These are phyloP conservation scores for Ceratobasidium sp. DNA, from an alignment of 1,284 basidiomycete genomes.

Conservation along the genomic window DNA sequence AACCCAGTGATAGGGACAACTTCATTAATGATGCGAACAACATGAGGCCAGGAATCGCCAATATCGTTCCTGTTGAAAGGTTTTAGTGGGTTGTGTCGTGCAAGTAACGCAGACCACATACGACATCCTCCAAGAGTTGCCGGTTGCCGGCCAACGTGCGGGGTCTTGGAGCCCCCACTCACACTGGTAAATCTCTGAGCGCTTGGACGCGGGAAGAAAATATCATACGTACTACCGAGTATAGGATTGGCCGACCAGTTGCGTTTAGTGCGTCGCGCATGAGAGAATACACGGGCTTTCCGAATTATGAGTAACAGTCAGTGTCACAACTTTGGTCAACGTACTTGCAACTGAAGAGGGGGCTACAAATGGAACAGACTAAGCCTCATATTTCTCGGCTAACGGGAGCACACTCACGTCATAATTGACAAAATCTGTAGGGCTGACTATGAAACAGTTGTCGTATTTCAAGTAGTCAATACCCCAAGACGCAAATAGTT, in stretches of 20 bases:
- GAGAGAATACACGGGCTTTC: constrained; percentile 48
- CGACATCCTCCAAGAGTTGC: constrained; percentile 60
- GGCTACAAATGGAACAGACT: constrained; percentile 44
- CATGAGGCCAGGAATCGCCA: constrained; percentile 56
- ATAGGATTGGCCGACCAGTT: constrained; percentile 15
- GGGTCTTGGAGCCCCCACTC: constrained; percentile 48
- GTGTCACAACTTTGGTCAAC: constrained; percentile 41
- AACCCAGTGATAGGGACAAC: constrained; percentile 59
- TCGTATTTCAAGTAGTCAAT: constrained; percentile 62
- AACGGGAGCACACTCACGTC: constrained; percentile 42
- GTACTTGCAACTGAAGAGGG: constrained; percentile 48
- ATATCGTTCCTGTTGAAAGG: constrained; percentile 56
- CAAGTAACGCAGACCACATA: constrained; percentile 43
- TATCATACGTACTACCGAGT: constrained; percentile 14
- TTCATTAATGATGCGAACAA: constrained; percentile 60
- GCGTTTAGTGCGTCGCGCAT: constrained; percentile 46
- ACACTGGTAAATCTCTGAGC: not conserved
- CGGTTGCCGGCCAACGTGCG: constrained; percentile 57
- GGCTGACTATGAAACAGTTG: constrained; percentile 57
- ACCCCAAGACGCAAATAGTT: constrained; percentile 57
- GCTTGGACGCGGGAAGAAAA: constrained; percentile 45
- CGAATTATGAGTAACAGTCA: not conserved
- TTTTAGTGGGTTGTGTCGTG: not conserved
- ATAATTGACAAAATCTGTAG: constrained; percentile 57
- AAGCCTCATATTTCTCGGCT: not conserved